These are phyloP conservation scores for Neofusicoccum parvum DNA, from an alignment of 2,329 filamentous ascomycete genomes.

Conservation along the genomic window DNA sequence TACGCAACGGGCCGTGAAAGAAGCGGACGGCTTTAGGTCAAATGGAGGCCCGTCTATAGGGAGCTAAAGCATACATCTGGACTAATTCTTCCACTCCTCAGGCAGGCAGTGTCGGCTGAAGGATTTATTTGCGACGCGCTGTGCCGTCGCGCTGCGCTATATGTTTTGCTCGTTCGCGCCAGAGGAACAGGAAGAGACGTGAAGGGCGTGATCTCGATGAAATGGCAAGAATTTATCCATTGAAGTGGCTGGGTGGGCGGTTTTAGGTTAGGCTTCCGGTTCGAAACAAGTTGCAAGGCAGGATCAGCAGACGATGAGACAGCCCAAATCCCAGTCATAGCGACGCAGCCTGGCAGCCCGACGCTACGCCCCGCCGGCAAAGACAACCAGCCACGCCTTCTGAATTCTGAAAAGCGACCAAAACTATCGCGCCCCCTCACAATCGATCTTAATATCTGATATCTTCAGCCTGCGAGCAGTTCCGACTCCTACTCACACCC, in stretches of 20 bases:
- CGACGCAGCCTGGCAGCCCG: background rate
- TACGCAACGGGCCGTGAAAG: too few relatives aligned
- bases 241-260: slow-evolving; percentile 1
- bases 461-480: background rate
- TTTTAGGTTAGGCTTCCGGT: slow-evolving; percentile 11
- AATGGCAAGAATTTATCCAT: background rate
- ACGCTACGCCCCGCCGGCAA: background rate
- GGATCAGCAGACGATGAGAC: slow-evolving; percentile 11
- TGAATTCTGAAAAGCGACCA: slow-evolving; percentile 1
- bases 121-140: too few relatives aligned
- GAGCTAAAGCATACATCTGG: too few relatives aligned
- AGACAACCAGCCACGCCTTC: slow-evolving; percentile 13
- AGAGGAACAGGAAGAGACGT: too few relatives aligned
- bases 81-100: too few relatives aligned
- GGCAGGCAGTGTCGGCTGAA: too few relatives aligned
- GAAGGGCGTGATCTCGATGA: background rate
- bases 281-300: slow-evolving; percentile 10
- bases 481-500: background rate
- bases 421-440: background rate
- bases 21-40: too few relatives aligned
- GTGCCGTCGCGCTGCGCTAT: too few relatives aligned
- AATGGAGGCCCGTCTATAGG: too few relatives aligned
- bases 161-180: too few relatives aligned
- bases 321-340: background rate
- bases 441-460: background rate